Evolutionary conservation across 768 basidiomycete genomes (phyloP).

Genomic region (Phylloporus sp.): DNA sequence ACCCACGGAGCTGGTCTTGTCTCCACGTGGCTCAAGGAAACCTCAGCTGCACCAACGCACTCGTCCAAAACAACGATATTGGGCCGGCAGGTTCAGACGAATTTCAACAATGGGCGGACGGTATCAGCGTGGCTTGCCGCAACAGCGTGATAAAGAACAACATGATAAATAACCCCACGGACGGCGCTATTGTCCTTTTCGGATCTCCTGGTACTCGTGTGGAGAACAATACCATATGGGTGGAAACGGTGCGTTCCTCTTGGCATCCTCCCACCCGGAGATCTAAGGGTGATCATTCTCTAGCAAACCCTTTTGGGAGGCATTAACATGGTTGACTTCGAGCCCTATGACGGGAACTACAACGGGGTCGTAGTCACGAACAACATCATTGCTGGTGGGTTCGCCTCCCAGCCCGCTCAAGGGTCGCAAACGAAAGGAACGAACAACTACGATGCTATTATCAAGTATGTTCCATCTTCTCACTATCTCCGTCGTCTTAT

Average conservation of each 20-base stretch:
- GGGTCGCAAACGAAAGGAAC: conserved; percentile 45
- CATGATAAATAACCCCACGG: conserved; percentile 67
- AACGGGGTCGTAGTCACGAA: conserved; percentile 60
- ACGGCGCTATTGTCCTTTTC: conserved; percentile 78
- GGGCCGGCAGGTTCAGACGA: conserved; percentile 68
- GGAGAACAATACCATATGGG: conserved; percentile 75
- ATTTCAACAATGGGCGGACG: conserved; percentile 78
- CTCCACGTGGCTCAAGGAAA: conserved; percentile 72
- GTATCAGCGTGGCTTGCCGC: conserved; percentile 69
- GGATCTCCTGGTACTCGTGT: conserved; percentile 70
- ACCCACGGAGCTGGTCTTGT: conserved; percentile 82
- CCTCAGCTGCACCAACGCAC: conserved; percentile 57
- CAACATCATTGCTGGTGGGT: conserved; percentile 68
- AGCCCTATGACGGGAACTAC: conserved; percentile 66
- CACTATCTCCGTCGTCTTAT: neutral
- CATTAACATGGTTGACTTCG: conserved; percentile 74
- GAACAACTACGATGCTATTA: conserved; percentile 57
- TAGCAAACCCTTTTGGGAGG: conserved; percentile 71
- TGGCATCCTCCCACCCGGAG: neutral
- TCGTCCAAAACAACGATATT: conserved; percentile 78
- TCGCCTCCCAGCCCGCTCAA: conserved; percentile 46
- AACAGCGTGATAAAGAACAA: conserved; percentile 64
- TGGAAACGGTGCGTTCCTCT: conserved; percentile 49
- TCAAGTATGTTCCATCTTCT: conserved; percentile 53
- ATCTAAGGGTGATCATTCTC: neutral